Percentiles rank a stretch among this genome's conserved stretches.
phyloP scores from a whole-genome alignment of 78 protist species.

The Dictyostelium intermedium region DNA sequence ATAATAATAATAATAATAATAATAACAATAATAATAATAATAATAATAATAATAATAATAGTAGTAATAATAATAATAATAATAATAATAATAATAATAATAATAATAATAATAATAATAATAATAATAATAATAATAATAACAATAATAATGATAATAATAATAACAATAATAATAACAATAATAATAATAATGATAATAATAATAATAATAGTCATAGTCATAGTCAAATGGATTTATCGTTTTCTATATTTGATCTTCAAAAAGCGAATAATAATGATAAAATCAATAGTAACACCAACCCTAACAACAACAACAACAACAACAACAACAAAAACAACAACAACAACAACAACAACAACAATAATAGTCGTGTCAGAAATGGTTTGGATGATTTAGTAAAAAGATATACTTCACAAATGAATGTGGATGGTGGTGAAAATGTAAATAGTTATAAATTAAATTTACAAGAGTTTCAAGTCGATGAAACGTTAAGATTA shows the following conservation, averaged over 20 bases:
- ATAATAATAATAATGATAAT: no score
- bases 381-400: neutral
- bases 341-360: neutral
- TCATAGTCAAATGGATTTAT: neutral
- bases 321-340: neutral
- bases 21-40: no score
- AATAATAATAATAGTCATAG: no score
- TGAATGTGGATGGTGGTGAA: no score
- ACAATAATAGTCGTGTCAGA: neutral
- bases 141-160: neutral
- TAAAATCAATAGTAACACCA: neutral
- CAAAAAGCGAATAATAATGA: neutral
- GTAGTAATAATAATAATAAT: neutral
- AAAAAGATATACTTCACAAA: neutral
- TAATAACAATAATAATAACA: neutral
- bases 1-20: no score
- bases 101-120: neutral
- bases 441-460: neutral
- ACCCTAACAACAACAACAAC: neutral
- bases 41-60: neutral
- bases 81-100: neutral
- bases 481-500: slow-evolving; percentile 45
- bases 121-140: neutral
- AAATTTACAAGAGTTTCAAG: neutral
- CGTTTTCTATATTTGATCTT: neutral